A percentile compares a stretch with the other conserved stretches of the same genome.
These are phyloP conservation scores for Diplodia intermedia DNA, from an alignment of 2,329 filamentous ascomycete species.

Conservation along the genomic window DNA sequence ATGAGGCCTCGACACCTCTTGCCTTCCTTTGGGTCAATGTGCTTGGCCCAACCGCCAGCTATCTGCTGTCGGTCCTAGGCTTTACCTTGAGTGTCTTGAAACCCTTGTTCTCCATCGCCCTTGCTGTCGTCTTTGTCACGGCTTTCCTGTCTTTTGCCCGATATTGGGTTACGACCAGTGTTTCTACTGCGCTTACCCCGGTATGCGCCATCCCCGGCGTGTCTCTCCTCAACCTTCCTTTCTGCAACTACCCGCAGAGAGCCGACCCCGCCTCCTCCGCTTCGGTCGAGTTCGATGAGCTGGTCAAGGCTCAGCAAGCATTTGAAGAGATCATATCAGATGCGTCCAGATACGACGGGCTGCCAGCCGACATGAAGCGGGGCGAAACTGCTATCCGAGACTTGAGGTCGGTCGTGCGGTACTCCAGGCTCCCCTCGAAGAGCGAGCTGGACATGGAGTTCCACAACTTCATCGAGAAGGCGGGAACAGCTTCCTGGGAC, in stretches of 20 bases:
- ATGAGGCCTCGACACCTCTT: constrained; percentile 28
- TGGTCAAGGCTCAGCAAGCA: constrained; percentile 75
- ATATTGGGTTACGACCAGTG: neutral
- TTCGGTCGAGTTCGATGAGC: constrained; percentile 69
- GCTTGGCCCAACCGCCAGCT: constrained; percentile 51
- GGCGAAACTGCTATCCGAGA: constrained; percentile 77
- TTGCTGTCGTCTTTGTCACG: constrained; percentile 65
- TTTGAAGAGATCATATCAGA: constrained; percentile 78
- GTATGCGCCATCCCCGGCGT: constrained; percentile 73
- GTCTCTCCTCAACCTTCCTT: constrained; percentile 67
- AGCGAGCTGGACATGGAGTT: constrained; percentile 78
- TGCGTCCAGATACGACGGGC: constrained; percentile 67
- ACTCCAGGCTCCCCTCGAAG: constrained; percentile 70
- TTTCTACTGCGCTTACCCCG: constrained; percentile 65
- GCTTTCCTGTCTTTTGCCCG: constrained; percentile 11
- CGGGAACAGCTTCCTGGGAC: constrained; percentile 68
- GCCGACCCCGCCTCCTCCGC: constrained; percentile 39
- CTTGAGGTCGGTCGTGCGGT: constrained; percentile 73
- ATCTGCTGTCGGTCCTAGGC: constrained; percentile 63
- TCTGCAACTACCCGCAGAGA: constrained; percentile 56
- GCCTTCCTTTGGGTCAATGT: constrained; percentile 44
- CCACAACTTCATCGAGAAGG: constrained; percentile 74
- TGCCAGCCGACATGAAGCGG: constrained; percentile 81
- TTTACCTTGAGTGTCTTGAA: constrained; percentile 69
- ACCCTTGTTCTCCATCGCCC: constrained; percentile 66